A percentile compares a stretch with the other conserved stretches of the same genome.
phyloP scores from a whole-genome alignment of 148 eudicot species.

The Camellia japonica region DNA sequence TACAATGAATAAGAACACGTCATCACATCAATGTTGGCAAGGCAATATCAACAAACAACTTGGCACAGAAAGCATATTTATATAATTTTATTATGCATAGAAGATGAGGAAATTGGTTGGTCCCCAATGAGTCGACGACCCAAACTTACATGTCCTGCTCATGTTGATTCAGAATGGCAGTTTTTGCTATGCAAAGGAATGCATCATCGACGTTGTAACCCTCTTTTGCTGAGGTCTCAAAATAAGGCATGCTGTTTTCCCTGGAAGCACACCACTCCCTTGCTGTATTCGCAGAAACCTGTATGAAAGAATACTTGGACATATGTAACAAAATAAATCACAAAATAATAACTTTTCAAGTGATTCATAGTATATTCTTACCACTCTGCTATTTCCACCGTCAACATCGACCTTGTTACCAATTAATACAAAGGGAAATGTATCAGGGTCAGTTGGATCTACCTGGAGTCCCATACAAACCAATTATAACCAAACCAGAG shows the following conservation, averaged over 20 bases:
- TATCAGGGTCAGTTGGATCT: slow-evolving; percentile 46
- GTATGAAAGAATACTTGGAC: background rate
- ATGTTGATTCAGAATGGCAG: slow-evolving; percentile 41
- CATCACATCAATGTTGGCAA: background rate
- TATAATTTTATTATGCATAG: no score
- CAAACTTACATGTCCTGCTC: slow-evolving; percentile 38
- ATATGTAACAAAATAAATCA: background rate
- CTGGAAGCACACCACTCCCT: slow-evolving; percentile 60
- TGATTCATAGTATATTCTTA: slow-evolving; percentile 20
- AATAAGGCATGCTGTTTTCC: slow-evolving; percentile 45
- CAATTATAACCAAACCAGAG: background rate
- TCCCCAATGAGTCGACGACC: no score
- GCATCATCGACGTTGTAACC: slow-evolving; percentile 57
- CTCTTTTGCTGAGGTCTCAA: slow-evolving; percentile 68
- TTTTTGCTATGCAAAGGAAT: slow-evolving; percentile 48
- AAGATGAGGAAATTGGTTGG: no score
- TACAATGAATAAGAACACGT: background rate
- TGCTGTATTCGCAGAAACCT: slow-evolving; percentile 56
- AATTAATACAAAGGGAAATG: slow-evolving; percentile 57
- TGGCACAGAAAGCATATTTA: background rate
- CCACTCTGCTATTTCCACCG: slow-evolving; percentile 50
- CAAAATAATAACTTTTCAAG: background rate
- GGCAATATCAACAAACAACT: background rate
- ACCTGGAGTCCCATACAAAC: slow-evolving; percentile 30
- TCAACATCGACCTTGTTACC: slow-evolving; percentile 67